A percentile compares a stretch with the other conserved stretches of the same genome.
These are phyloP conservation scores for Boletus patriciae DNA, from an alignment of 768 basidiomycete species.

Conservation along the genomic window DNA sequence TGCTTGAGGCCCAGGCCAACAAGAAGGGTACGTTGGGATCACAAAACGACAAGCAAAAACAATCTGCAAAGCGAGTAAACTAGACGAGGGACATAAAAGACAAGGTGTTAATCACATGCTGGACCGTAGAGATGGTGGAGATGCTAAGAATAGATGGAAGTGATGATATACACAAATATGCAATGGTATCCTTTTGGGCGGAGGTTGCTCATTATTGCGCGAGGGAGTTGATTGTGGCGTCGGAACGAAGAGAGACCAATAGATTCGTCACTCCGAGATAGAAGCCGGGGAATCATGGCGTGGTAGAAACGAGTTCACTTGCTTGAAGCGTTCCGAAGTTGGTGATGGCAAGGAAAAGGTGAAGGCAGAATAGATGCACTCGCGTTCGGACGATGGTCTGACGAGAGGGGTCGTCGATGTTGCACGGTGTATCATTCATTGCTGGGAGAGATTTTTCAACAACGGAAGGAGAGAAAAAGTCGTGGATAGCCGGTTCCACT, in stretches of 20 bases:
- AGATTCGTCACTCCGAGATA: slow-evolving; percentile 20
- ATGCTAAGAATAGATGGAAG: slow-evolving; percentile 34
- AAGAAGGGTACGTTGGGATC: slow-evolving; percentile 21
- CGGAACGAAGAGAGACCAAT: background rate
- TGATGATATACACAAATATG: slow-evolving; percentile 36
- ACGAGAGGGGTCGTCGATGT: slow-evolving; percentile 53
- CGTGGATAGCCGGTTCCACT: slow-evolving; percentile 56
- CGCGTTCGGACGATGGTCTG: slow-evolving; percentile 72
- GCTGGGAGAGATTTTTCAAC: slow-evolving; percentile 30
- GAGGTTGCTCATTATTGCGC: slow-evolving; percentile 10
- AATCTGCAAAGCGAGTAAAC: slow-evolving; percentile 22
- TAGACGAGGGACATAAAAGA: slow-evolving; percentile 25
- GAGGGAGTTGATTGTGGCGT: background rate
- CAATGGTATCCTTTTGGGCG: slow-evolving; percentile 29
- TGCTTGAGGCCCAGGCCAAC: slow-evolving; percentile 30
- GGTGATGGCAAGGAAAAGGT: slow-evolving; percentile 77
- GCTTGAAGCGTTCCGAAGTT: slow-evolving; percentile 53
- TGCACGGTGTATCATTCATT: slow-evolving; percentile 29
- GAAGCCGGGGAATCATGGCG: slow-evolving; percentile 22
- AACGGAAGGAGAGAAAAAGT: slow-evolving; percentile 43
- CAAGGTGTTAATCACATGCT: slow-evolving; percentile 26
- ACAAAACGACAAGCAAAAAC: slow-evolving; percentile 31
- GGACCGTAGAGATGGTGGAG: slow-evolving; percentile 27
- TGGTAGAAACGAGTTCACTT: slow-evolving; percentile 38
- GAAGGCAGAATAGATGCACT: slow-evolving; percentile 70